Evolutionary conservation across 2,329 filamentous ascomycete species (phyloP), one percentile per base, ranked within the genome.

Genomic region (Monilinia laxa): DNA sequence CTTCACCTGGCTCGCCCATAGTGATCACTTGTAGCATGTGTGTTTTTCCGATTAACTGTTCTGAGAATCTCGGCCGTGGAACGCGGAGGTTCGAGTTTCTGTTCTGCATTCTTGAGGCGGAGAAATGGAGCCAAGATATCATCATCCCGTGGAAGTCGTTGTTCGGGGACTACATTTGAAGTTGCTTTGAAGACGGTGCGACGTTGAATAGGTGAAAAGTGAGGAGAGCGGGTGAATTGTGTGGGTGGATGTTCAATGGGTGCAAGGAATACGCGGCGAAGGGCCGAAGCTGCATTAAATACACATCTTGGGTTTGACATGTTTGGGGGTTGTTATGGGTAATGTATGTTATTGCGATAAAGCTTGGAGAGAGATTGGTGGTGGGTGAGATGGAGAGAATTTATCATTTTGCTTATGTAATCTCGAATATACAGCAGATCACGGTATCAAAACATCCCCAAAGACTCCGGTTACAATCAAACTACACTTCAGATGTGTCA

Each of bases 11-110:
- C 6, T 75, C 75, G 0, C 77, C 76, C 1, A 76, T 68, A 0
- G 75, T 75, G 35, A 88, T 77, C 70, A 83, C 80, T 2, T 86
- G 74, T 1, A 89, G 79, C 67, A 82, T 80, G 64, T 84, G 77
- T 0, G 78, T 80, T n/a, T n/a, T 77, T 75, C 31, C 79, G 80
- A 70, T 89, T 79, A 62, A 87, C 77, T 6, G 71, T 74, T 4
- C 70, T 57, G 3, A 89, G 79, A 18, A 81, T 74, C 7, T 76
- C 71, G 53, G 68, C 64, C 11, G 78, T 76, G 6, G 71, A 69
- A 1, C 74, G 73, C 9, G 78, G 71, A 1, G 72, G 68, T 16
- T 75, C 70, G 66, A 81, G 80, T n/a, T 68, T 72, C 12, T 71
- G 69, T 3, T 72, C 63, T 1, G 74, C 72, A 65, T 80, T 77